Conservation (phyloP, 768 basidiomycete genomes). For the Gautieria morchelliformis region DNA sequence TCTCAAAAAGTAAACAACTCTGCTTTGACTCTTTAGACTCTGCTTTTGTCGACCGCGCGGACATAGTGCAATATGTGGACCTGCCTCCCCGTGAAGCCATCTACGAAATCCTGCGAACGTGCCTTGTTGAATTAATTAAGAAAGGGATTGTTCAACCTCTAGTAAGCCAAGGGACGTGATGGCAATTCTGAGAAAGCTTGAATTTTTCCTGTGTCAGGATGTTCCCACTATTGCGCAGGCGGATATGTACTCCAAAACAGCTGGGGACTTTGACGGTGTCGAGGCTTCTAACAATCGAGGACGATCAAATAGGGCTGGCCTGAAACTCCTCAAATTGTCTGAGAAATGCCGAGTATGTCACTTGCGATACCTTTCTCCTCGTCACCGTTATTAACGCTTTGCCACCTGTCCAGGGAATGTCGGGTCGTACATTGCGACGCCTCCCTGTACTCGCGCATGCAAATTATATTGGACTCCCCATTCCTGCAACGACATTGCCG, state of each 20-base stretch:
- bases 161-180: constrained; percentile 33
- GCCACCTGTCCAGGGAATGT: constrained; percentile 63
- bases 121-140: constrained; percentile 68
- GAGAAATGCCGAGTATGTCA: constrained; percentile 64
- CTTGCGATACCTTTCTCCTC: neutral
- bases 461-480: constrained; percentile 59
- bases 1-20: neutral
- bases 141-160: constrained; percentile 58
- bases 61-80: constrained; percentile 92
- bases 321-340: constrained; percentile 59
- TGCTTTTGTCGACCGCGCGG: constrained; percentile 94
- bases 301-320: constrained; percentile 43
- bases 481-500: constrained; percentile 1
- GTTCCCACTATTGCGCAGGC: constrained; percentile 55
- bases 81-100: constrained; percentile 85
- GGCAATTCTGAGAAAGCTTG: neutral
- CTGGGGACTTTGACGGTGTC: constrained; percentile 19
- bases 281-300: constrained; percentile 29
- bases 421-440: constrained; percentile 83
- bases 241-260: constrained; percentile 1
- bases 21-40: constrained; percentile 44
- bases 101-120: constrained; percentile 83
- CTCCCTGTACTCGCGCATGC: constrained; percentile 93
- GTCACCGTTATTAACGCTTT: neutral
- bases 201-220: constrained; percentile 27